These are phyloP conservation scores for Aureobasidium sp. DNA, from an alignment of 2,329 filamentous ascomycete genomes.

Conservation along the genomic window DNA sequence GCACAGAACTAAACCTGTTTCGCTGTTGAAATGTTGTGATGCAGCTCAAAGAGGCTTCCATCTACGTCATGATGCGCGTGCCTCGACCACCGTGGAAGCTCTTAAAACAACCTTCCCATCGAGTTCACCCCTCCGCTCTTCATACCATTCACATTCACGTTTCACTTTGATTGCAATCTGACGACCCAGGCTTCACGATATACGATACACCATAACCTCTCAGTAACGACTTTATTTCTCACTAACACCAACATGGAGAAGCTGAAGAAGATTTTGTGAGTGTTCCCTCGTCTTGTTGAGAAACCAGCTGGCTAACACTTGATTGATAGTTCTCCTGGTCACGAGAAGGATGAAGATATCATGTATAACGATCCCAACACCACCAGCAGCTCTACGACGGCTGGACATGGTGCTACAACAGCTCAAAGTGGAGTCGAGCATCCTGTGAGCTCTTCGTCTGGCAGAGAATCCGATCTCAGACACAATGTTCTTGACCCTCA, in stretches of 20 bases:
- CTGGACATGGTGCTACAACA: neutral
- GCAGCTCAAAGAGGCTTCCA: neutral
- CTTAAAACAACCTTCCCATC: neutral
- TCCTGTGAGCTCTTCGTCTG: neutral
- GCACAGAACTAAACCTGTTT: neutral
- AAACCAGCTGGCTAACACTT: constrained; percentile 2
- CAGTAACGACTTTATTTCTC: neutral
- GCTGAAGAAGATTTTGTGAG: constrained; percentile 40
- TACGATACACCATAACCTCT: neutral
- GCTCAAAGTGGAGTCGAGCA: neutral
- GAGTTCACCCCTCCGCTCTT: neutral
- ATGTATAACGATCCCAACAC: constrained; percentile 27
- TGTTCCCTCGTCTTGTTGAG: neutral
- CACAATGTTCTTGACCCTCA: constrained; percentile 20
- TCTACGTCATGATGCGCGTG: constrained; percentile 9
- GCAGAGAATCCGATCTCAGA: constrained; percentile 2
- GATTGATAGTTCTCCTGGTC: constrained; percentile 24
- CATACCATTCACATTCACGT: neutral
- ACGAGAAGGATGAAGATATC: constrained; percentile 32
- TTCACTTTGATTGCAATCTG: neutral
- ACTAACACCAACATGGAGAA: constrained; percentile 31
- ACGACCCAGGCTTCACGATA: constrained; percentile 1
- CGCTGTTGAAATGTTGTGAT: neutral
- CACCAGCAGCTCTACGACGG: constrained; percentile 11
- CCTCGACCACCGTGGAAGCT: neutral